A percentile compares a stretch with the other conserved stretches of the same genome.
Conservation (phyloP, 768 basidiomycete genomes). For the Mycena maculata region DNA sequence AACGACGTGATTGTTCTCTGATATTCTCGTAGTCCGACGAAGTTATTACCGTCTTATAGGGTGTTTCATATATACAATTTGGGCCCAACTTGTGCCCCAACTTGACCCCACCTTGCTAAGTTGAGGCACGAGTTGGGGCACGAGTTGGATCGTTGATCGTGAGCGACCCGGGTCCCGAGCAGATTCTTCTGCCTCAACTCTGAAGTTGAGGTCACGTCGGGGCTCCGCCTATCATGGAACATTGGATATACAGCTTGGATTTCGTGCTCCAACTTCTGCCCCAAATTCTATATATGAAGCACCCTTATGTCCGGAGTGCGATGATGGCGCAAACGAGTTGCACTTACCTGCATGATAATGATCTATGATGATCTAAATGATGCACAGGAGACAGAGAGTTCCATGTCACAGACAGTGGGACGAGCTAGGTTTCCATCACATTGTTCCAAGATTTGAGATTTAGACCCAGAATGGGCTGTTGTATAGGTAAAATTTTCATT, state of each 20-base stretch:
- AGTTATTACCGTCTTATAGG: not conserved
- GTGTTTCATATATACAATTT: not conserved
- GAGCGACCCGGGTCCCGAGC: not conserved
- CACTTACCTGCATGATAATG: not conserved
- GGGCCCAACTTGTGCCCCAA: not conserved
- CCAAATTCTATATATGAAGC: not conserved
- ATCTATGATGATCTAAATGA: conserved; percentile 4
- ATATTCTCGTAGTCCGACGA: conserved; percentile 1
- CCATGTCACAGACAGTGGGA: not conserved
- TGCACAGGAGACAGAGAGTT: not conserved
- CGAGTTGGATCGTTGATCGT: not conserved
- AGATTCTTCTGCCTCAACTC: conserved; percentile 3
- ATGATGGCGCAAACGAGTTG: not conserved
- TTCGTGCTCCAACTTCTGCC: not conserved
- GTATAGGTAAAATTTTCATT: too few relatives aligned
- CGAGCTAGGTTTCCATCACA: too few relatives aligned
- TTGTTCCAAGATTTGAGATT: too few relatives aligned
- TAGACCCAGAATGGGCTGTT: too few relatives aligned
- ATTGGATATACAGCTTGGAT: not conserved
- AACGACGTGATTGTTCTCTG: conserved; percentile 4
- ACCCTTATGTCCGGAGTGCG: not conserved
- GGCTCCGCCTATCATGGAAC: not conserved
- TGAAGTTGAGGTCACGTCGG: not conserved
- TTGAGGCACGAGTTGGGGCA: conserved; percentile 1
- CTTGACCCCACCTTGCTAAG: conserved; percentile 1